These are phyloP conservation scores for Polygonum maritimum DNA, from an alignment of 148 eudicot species.

Conservation along the genomic window DNA sequence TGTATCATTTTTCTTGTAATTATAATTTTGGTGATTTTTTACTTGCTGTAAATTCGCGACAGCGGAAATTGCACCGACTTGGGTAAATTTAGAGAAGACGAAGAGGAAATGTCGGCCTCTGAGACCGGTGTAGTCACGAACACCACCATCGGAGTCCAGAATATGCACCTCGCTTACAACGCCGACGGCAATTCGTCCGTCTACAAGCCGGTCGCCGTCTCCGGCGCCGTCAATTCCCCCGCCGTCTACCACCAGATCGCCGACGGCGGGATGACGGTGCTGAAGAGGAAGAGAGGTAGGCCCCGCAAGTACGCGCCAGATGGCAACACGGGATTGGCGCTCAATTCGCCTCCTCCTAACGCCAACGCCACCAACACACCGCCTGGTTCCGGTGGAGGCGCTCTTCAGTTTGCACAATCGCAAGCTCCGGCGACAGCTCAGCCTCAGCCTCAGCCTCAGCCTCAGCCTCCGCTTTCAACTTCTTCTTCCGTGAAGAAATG, in stretches of 20 bases:
- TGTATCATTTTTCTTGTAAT: no score
- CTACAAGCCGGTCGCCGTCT: constrained; percentile 19
- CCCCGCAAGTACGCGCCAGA: constrained; percentile 46
- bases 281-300: constrained; percentile 41
- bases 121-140: constrained; percentile 17
- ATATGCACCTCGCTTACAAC: constrained; percentile 24
- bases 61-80: neutral
- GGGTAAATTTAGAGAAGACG: neutral
- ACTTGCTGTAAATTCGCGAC: neutral
- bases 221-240: neutral
- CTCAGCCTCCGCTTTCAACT: neutral
- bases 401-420: neutral
- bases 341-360: constrained; percentile 6
- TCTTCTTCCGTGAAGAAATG: constrained; percentile 20
- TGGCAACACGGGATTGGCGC: constrained; percentile 17
- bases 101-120: constrained; percentile 21
- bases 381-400: neutral
- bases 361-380: neutral
- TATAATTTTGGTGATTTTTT: neutral
- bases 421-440: constrained; percentile 12
- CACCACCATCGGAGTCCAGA: constrained; percentile 17
- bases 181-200: constrained; percentile 18
- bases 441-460: neutral
- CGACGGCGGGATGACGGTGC: constrained; percentile 3
- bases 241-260: constrained; percentile 7